phyloP scores from a whole-genome alignment of 2,329 filamentous ascomycete species.

The Torrubiella hemipterigena region DNA sequence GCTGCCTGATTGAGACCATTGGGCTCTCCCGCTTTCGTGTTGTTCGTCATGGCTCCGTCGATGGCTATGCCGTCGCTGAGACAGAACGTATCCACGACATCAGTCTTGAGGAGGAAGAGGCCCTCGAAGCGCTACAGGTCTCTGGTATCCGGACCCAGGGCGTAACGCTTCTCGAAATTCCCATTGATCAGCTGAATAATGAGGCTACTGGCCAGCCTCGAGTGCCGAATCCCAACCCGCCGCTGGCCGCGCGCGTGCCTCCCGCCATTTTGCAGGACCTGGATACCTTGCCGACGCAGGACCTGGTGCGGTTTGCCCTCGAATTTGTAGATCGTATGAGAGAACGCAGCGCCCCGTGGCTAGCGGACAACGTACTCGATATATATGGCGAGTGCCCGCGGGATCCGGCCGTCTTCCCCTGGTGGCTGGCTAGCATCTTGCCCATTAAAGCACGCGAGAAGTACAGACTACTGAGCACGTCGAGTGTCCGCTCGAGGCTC shows the following conservation, averaged over 20 bases:
- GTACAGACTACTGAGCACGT: constrained; percentile 60
- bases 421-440: constrained; percentile 79
- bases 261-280: constrained; percentile 7
- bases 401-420: constrained; percentile 69
- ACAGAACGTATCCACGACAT: constrained; percentile 72
- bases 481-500: constrained; percentile 66
- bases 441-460: constrained; percentile 70
- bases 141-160: constrained; percentile 6
- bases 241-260: neutral
- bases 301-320: constrained; percentile 52
- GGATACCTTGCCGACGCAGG: constrained; percentile 51
- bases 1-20: constrained; percentile 67
- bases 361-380: constrained; percentile 57
- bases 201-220: neutral
- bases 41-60: constrained; percentile 47
- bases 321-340: constrained; percentile 61
- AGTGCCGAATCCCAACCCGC: constrained; percentile 2
- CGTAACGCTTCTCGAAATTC: neutral
- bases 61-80: constrained; percentile 69
- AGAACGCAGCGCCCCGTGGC: constrained; percentile 58
- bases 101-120: constrained; percentile 69
- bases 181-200: neutral
- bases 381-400: constrained; percentile 68
- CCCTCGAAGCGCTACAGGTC: constrained; percentile 55
- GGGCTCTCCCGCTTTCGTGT: constrained; percentile 71